phyloP scores from a whole-genome alignment of 768 basidiomycete genomes.

The Panus rudis region DNA sequence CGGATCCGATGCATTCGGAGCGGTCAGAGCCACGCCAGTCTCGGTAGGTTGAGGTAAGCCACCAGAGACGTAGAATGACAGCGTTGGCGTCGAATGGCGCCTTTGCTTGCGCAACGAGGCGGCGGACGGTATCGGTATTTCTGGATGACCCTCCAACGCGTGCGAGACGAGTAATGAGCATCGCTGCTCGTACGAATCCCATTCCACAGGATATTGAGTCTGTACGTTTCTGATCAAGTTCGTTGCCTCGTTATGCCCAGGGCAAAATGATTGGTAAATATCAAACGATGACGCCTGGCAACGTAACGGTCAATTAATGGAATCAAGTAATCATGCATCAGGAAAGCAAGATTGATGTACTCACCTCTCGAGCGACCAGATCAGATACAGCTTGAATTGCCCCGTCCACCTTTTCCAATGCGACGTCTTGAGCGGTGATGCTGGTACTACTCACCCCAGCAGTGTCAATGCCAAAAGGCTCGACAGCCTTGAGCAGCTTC shows the following conservation, averaged over 20 bases:
- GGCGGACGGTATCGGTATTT: neutral
- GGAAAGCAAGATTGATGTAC: constrained; percentile 6
- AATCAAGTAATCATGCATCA: neutral
- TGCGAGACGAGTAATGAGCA: constrained; percentile 49
- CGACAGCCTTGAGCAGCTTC: constrained; percentile 43
- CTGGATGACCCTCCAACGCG: constrained; percentile 3
- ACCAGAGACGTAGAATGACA: too few relatives aligned
- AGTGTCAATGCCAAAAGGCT: constrained; percentile 40
- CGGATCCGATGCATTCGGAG: neutral
- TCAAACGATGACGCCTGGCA: constrained; percentile 64
- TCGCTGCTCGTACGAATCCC: constrained; percentile 77
- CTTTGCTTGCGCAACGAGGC: neutral
- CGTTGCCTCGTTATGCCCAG: constrained; percentile 77
- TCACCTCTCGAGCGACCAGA: constrained; percentile 19
- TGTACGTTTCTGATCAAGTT: constrained; percentile 64
- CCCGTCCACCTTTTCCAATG: constrained; percentile 13
- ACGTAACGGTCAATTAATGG: neutral
- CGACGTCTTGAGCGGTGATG: constrained; percentile 6
- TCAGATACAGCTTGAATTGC: constrained; percentile 19
- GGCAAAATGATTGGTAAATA: constrained; percentile 82
- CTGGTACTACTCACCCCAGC: constrained; percentile 3
- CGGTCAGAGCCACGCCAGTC: too few relatives aligned
- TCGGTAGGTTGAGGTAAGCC: too few relatives aligned
- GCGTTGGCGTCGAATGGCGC: constrained; percentile 9
- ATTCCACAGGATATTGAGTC: constrained; percentile 60